Evolutionary conservation across 768 basidiomycete species (phyloP).

Genomic region (Lactifluus volemus): DNA sequence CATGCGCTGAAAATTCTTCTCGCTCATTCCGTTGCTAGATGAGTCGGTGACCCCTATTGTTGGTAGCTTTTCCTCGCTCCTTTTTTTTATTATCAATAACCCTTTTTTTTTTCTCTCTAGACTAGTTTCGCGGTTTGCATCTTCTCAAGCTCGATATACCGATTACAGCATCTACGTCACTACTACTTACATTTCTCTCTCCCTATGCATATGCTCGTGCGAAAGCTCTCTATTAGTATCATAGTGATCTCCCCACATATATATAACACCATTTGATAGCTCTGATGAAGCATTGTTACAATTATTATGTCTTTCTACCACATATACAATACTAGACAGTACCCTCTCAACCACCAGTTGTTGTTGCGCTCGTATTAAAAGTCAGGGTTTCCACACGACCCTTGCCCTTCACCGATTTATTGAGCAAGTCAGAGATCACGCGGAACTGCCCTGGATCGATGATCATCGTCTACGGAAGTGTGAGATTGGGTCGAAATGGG

Average conservation of each 20-base stretch:
- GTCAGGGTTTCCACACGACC: conserved; percentile 80
- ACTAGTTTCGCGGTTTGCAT: conserved; percentile 2
- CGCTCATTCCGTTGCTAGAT: neutral
- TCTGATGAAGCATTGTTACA: neutral
- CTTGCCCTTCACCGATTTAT: conserved; percentile 84
- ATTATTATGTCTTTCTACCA: neutral
- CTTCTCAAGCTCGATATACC: conserved; percentile 12
- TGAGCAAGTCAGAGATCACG: conserved; percentile 78
- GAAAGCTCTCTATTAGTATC: conserved; percentile 6
- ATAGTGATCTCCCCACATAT: conserved; percentile 9
- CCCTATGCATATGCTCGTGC: conserved; percentile 10
- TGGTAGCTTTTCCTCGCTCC: neutral
- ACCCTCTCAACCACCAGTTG: conserved; percentile 18
- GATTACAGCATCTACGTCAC: conserved; percentile 8
- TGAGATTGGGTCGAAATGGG: neutral
- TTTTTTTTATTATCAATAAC: neutral
- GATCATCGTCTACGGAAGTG: conserved; percentile 59
- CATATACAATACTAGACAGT: conserved; percentile 2
- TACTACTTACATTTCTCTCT: conserved; percentile 3
- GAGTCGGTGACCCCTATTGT: too few relatives aligned
- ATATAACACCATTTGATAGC: conserved; percentile 4
- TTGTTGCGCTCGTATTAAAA: conserved; percentile 47
- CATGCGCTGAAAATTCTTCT: neutral
- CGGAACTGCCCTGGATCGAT: conserved; percentile 93
- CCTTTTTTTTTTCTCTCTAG: neutral